Base-by-base conservation (phyloP, 2,329 filamentous ascomycete species). In the Graphilbum ipis-grandicollis region DNA sequence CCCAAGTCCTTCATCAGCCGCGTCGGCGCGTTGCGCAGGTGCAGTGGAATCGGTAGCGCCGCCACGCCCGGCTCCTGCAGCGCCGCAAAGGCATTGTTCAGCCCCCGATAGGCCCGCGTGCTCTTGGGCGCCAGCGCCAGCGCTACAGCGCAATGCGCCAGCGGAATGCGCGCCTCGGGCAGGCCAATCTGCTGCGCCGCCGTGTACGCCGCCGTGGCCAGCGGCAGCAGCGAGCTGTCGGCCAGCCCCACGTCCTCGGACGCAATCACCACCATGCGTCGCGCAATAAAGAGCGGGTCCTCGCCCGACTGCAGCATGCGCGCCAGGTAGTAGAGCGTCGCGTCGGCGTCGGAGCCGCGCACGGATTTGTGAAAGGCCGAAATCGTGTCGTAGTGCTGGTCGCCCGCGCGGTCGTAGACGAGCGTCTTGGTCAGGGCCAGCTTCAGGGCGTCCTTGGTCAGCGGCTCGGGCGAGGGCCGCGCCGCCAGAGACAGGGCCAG, bases 301-400 rank as follows among this genome's bases (percentile, higher is more conserved):
- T 96, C 88, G 41, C 88, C 88, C 0, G 82, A 90, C 50, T 93
- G 80, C 5, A 98, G 71, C 90, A 98, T 98, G 26, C 90, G 78
- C 0, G 82, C 83, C 2, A 98, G 72, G 54, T 96, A 98, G 60
- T 96, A 98, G 2, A 98, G 67, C 0, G 88, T 71, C 0, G 88
- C 90, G 54, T 96, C 81, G 0, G 88, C 57, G 50, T 94, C 78
- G 38, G 75, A 79, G 30, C 90, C 90, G 33, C 90, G 79, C 9
- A 96, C 77, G 3, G 85, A 85, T 51, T 98, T 98, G 66, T 96
- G 90, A 48, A 96, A 90, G 22, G 90, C 90, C 1, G 83, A 93
- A 50, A 98, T 96, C 37, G 82, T 90, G 52, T 98, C 88, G 60
- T 96, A 98, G 58, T 96, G 90, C 53, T 93, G 84, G 56, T 98